Evolutionary conservation across 768 basidiomycete genomes (phyloP), one percentile per base, ranked within the genome.

Genomic region (Lactifluus subvellereus): DNA sequence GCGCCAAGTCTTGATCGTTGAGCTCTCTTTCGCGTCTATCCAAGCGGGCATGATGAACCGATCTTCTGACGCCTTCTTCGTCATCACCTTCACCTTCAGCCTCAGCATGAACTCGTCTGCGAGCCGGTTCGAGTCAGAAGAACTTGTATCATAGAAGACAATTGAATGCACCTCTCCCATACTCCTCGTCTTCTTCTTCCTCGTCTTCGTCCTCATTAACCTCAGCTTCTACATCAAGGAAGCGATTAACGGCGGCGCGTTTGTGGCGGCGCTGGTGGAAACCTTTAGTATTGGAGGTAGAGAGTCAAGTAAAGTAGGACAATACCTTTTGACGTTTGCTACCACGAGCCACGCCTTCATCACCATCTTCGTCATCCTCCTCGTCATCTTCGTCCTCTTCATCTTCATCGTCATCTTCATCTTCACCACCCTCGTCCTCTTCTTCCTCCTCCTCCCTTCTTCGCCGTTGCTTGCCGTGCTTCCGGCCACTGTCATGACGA

Each of bases 171-270:
- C 76, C 76, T 66, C 68, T 68, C 0, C 79, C 88, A 62, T 80
- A 82, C 58, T 91, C 91, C 20, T 89, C 89, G 3, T 90, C 90
- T 6, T 87, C 92, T 20, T 96, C 94, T 3, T 89, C 89, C 30
- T 98, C 97, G 40, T 97, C 96, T 4, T 98, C 97, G 20, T 98
- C 97, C 35, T 97, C 94, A 68, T 94, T 94, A 20, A 96, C 95
- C 72, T 94, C 93, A 59, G 94, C 94, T 77, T 96, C 93, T 60
- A 95, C 82, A 84, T 98, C 97, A 68, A 98, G 79, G 86, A 94
- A 99, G 67, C 87, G 86, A 72, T 84, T 89, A 30, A 84, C 81
- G 18, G 80, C 78, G 58, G 77, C 75, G 54, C 83, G 83, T 74
- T 83, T 87, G 73, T 88, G 87, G 63, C 85, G 83, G 63, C 82